Base-by-base conservation (phyloP, 2,329 filamentous ascomycete species). In the Sclerotiophoma versabilis region DNA sequence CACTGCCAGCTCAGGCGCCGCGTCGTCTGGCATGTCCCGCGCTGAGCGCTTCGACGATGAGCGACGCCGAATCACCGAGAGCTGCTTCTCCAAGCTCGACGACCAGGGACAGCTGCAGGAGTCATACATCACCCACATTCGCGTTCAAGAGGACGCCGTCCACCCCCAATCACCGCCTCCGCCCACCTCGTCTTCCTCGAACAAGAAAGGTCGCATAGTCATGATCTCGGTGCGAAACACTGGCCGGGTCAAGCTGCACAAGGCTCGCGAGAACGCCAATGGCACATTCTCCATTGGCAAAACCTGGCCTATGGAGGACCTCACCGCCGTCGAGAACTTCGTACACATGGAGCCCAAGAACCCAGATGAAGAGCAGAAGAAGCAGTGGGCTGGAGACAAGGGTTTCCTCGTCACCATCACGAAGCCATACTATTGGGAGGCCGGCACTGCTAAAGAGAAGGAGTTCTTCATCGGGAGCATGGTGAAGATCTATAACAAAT, bases 371-470 rank as follows among this genome's bases (percentile, higher is more conserved):
- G 80, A 83, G 49, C 82, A 86, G 62, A 79, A 83, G 37, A 85
- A 86, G 64, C 76, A 89, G 71, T 96, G 91, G 90, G 93, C 92
- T 19, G 88, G 89, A 46, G 88, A 88, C 52, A 86, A 87, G 37
- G 95, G 95, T 14, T 98, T 99, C 71, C 81, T 89, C 22, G 91
- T 98, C 44, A 95, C 88, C 1, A 84, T 99, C 23, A 89, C 90
- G 22, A 99, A 99, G 75, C 90, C 92, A 0, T 99, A 99, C 77
- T 99, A 95, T 75, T 99, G 95, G 95, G 87, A 96, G 75, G 92
- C 95, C 27, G 88, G 92, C 61, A 95, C 91, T 0, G 84, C 91
- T 47, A 97, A 97, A 79, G 95, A 99, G 77, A 98, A 97, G 81
- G 93, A 96, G 72, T 98, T 98, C 78, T 99, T 99, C 76, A 95